Percentiles rank a stretch among this genome's conserved stretches.
Conservation (phyloP, 768 basidiomycete species). For the Mycena vulgaris region DNA sequence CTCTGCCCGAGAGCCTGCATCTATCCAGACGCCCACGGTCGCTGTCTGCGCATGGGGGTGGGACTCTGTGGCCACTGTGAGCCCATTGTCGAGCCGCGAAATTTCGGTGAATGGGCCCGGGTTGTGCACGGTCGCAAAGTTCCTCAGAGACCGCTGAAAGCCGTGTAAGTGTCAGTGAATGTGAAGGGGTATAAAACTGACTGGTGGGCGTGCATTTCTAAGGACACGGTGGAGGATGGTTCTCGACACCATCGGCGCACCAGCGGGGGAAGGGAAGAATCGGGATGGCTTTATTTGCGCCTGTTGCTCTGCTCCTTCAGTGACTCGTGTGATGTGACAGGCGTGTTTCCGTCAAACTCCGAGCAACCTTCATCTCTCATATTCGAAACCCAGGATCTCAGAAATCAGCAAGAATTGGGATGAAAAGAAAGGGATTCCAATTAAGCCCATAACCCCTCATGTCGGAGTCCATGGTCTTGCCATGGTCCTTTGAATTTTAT, state of each 20-base stretch:
- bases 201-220: constrained; percentile 52
- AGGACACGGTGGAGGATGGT: constrained; percentile 49
- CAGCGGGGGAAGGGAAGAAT: constrained; percentile 23
- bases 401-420: no score
- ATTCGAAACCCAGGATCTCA: no score
- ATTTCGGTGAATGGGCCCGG: constrained; percentile 88
- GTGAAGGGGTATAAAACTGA: constrained; percentile 38
- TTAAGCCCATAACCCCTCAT: no score
- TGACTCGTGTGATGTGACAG: no score
- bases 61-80: constrained; percentile 94
- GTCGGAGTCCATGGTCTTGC: no score
- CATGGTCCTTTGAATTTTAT: no score
- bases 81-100: constrained; percentile 93
- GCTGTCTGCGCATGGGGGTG: constrained; percentile 95
- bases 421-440: no score
- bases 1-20: constrained; percentile 97
- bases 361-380: no score
- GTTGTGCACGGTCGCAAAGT: constrained; percentile 83
- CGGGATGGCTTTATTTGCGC: constrained; percentile 2
- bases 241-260: constrained; percentile 49
- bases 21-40: constrained; percentile 99
- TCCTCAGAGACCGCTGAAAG: constrained; percentile 69
- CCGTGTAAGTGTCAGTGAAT: background rate
- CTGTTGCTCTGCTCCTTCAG: no score
- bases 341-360: no score